Conservation (phyloP, 1,284 basidiomycete genomes). For the Apiotrichum mycotoxinovorans region DNA sequence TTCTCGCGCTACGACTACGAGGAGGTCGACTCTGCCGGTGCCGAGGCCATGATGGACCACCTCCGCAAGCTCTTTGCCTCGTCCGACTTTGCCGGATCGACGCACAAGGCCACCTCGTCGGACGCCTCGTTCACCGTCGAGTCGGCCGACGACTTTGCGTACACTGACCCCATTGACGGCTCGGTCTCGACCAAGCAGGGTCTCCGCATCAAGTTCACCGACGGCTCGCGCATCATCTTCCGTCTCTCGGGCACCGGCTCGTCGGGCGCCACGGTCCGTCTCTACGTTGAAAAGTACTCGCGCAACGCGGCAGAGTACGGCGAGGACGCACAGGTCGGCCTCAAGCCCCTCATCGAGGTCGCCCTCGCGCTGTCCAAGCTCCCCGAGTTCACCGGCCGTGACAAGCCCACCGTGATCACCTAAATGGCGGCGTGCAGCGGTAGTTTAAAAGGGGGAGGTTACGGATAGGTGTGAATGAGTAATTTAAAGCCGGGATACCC, state of each 20-base stretch:
- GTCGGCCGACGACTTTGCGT: slow-evolving; percentile 81
- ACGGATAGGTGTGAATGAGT: neutral
- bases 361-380: slow-evolving; percentile 80
- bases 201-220: slow-evolving; percentile 83
- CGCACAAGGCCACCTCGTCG: slow-evolving; percentile 64
- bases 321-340: slow-evolving; percentile 76
- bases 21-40: slow-evolving; percentile 87
- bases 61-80: slow-evolving; percentile 69
- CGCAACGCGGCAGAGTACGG: slow-evolving; percentile 71
- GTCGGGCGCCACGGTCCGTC: slow-evolving; percentile 86
- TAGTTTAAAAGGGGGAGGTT: neutral
- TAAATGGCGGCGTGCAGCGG: slow-evolving; percentile 15
- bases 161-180: slow-evolving; percentile 95
- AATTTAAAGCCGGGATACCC: too few species aligned
- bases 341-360: slow-evolving; percentile 93
- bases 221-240: slow-evolving; percentile 93
- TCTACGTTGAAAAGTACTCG: slow-evolving; percentile 92
- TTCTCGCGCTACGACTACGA: slow-evolving; percentile 99
- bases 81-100: slow-evolving; percentile 63
- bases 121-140: slow-evolving; percentile 72
- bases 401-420: slow-evolving; percentile 96
- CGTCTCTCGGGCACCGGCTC: slow-evolving; percentile 92
- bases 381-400: slow-evolving; percentile 76
- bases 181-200: slow-evolving; percentile 95
- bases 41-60: slow-evolving; percentile 75